Evolutionary conservation across 768 basidiomycete genomes (phyloP).

Genomic region (Pleurotus giganteus): DNA sequence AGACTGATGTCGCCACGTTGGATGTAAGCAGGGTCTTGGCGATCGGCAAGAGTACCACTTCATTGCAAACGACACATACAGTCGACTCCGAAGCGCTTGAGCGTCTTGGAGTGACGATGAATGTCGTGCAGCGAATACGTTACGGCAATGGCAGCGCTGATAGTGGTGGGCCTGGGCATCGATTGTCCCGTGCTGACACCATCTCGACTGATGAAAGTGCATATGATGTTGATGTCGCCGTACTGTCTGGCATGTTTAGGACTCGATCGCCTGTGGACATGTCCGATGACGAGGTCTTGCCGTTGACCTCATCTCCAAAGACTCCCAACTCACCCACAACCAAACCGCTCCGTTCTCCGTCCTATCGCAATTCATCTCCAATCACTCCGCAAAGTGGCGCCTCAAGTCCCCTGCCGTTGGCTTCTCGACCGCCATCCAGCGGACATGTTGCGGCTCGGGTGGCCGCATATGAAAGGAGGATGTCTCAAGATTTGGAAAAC

Average conservation of each 20-base stretch:
- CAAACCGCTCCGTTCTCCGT: background rate
- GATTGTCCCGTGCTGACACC: slow-evolving; percentile 9
- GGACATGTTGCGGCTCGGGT: slow-evolving; percentile 49
- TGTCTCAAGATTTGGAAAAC: slow-evolving; percentile 46
- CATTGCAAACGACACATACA: slow-evolving; percentile 55
- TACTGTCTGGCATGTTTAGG: slow-evolving; percentile 24
- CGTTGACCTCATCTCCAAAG: slow-evolving; percentile 5
- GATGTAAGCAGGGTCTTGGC: slow-evolving; percentile 29
- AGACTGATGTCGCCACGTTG: slow-evolving; percentile 3
- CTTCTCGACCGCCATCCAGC: slow-evolving; percentile 19
- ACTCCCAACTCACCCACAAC: background rate
- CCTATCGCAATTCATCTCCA: background rate
- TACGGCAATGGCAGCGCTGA: slow-evolving; percentile 19
- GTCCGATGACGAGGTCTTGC: slow-evolving; percentile 7
- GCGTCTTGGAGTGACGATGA: slow-evolving; percentile 61
- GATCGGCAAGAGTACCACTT: slow-evolving; percentile 51
- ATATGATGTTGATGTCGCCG: slow-evolving; percentile 13
- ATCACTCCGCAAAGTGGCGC: background rate
- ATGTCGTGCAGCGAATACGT: slow-evolving; percentile 59
- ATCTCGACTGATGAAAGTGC: slow-evolving; percentile 10
- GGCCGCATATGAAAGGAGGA: slow-evolving; percentile 54
- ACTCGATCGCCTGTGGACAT: slow-evolving; percentile 16
- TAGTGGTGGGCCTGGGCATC: slow-evolving; percentile 9
- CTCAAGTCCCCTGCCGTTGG: slow-evolving; percentile 12
- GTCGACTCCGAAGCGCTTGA: slow-evolving; percentile 71